Evolutionary conservation across 2,329 filamentous ascomycete genomes (phyloP).

Genomic region (Clathrospora elynae): DNA sequence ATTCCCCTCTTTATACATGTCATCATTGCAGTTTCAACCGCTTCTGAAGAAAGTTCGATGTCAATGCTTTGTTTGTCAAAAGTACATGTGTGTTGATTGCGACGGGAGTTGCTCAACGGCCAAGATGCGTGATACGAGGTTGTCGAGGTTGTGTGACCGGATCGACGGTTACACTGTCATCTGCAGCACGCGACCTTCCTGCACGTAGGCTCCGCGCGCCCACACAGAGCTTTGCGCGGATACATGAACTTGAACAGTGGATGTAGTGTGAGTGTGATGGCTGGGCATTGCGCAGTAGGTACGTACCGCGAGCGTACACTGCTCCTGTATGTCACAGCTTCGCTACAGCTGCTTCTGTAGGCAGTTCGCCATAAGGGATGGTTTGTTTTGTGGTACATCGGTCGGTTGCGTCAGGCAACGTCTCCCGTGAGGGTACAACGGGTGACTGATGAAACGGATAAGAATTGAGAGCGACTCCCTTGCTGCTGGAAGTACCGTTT

Average conservation of each 20-base stretch:
- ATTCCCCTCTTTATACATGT: conserved; percentile 14
- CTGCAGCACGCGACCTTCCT: conserved; percentile 28
- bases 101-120: conserved; percentile 7
- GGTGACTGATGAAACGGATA: conserved; percentile 6
- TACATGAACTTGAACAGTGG: conserved; percentile 1
- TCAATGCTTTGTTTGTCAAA: conserved; percentile 9
- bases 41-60: conserved; percentile 10
- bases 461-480: conserved; percentile 16
- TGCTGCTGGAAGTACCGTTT: conserved; percentile 19
- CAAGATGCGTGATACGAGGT: conserved; percentile 12
- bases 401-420: conserved; percentile 18
- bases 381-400: conserved; percentile 23
- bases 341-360: too few relatives aligned
- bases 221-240: conserved; percentile 1
- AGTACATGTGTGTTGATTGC: conserved; percentile 5
- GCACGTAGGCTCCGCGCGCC: conserved; percentile 16
- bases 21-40: neutral
- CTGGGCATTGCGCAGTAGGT: neutral
- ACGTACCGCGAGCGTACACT: neutral
- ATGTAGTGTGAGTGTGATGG: conserved; percentile 8
- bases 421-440: conserved; percentile 9
- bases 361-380: neutral
- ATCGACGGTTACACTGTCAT: conserved; percentile 19
- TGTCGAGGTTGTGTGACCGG: conserved; percentile 15
- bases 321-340: neutral